A percentile compares a stretch with the other conserved stretches of the same genome.
phyloP scores from a whole-genome alignment of 2,329 filamentous ascomycete genomes.

The Pseudocercospora crystallina region DNA sequence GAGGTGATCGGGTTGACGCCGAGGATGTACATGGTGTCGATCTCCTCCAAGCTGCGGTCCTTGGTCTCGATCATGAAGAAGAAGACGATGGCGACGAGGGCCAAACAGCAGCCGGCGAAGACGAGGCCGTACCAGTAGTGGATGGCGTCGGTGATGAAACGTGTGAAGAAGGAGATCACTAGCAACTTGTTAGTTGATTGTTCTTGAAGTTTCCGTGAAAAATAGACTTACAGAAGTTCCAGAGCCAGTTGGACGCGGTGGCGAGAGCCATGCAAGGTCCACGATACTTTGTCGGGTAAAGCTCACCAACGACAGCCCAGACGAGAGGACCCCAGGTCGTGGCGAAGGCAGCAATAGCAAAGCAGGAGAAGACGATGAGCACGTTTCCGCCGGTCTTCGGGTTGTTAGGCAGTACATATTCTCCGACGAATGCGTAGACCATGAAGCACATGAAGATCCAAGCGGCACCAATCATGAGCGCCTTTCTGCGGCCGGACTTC shows the following conservation, averaged over 20 bases:
- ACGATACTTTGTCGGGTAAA: slow-evolving; percentile 40
- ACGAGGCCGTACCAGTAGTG: slow-evolving; percentile 42
- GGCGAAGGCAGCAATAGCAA: slow-evolving; percentile 38
- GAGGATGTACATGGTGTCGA: slow-evolving; percentile 42
- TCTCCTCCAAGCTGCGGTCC: slow-evolving; percentile 41
- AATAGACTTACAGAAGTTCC: background rate
- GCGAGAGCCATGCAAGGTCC: slow-evolving; percentile 47
- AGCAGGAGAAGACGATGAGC: slow-evolving; percentile 39
- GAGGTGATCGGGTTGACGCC: slow-evolving; percentile 35
- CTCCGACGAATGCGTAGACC: slow-evolving; percentile 49
- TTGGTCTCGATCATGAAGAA: slow-evolving; percentile 42
- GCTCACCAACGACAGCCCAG: slow-evolving; percentile 38
- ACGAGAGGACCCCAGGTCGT: slow-evolving; percentile 37
- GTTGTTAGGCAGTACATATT: slow-evolving; percentile 28
- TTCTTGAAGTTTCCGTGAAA: background rate
- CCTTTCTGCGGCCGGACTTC: slow-evolving; percentile 49
- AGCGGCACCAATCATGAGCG: slow-evolving; percentile 47
- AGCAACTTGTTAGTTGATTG: slow-evolving; percentile 15
- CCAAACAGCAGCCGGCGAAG: slow-evolving; percentile 39
- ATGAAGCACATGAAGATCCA: slow-evolving; percentile 58
- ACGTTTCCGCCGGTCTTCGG: slow-evolving; percentile 32
- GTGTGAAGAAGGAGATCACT: slow-evolving; percentile 40
- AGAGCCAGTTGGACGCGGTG: slow-evolving; percentile 45
- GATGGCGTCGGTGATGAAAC: slow-evolving; percentile 40
- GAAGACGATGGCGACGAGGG: slow-evolving; percentile 37